Evolutionary conservation across 306 rosid species (phyloP), one percentile per base, ranked within the genome.

Genomic region (Sphenostylis stenocarpa): DNA sequence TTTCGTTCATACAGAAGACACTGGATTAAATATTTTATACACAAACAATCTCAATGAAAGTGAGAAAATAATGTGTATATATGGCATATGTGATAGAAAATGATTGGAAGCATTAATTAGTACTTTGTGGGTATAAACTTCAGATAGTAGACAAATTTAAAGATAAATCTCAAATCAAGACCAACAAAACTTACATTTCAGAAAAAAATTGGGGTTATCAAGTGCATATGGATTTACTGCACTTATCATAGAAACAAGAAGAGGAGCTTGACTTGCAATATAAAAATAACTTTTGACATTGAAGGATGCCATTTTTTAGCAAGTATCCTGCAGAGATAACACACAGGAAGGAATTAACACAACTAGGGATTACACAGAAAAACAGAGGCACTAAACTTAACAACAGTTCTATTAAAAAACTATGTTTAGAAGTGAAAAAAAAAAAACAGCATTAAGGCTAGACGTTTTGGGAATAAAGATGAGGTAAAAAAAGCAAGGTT

Each of bases 241-340:
- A 84, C 86, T 24, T 76, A 82, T 87, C 90, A 79, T 56, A 67
- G 58, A 73, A 84, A 80, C 72, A 82, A 69, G 70, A 58, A 62
- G 78, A 82, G 70, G 81, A 70, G 80, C 77, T 41, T 33, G 57
- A 80, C 82, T 77, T 63, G 82, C 83, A 85, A 58, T 70, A 74
- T 65, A 78, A 77, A 85, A 67, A 73, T 79, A 77, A 77, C 83
- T 82, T 71, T 69, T 52, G 73, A 66, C 58, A 82, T 72, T 81
- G 78, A 82, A 79, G 85, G 72, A 73, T 45, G 72, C 72, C 85
- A 67, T 70, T 76, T 78, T 80, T 75, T 64, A 76, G 74, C 78
- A 73, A 73, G 80, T 82, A 84, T 77, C 86, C 90, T 87, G 88
- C 84, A 87, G 73, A 82, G 66, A 79, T 44, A 73, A 79, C 58